These are phyloP conservation scores for Dactylis glomerata DNA, from an alignment of 176 grass and related monocot species.

Conservation along the genomic window DNA sequence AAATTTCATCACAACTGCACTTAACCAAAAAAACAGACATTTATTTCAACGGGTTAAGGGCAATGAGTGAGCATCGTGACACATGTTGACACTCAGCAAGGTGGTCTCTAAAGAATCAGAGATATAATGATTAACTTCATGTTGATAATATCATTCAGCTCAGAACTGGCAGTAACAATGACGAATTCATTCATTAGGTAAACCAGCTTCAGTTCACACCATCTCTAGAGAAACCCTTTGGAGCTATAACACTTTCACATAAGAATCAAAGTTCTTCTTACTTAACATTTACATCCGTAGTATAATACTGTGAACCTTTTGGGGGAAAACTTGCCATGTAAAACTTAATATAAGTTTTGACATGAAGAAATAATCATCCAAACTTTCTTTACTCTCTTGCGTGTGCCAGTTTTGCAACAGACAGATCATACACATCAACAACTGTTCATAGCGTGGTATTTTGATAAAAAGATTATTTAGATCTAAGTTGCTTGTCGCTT, in stretches of 20 bases:
- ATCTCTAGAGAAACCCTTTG: slow-evolving; percentile 37
- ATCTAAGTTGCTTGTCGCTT: neutral
- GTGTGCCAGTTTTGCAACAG: too few relatives aligned
- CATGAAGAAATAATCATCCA: neutral
- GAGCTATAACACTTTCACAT: slow-evolving; percentile 40
- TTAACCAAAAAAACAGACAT: too few relatives aligned
- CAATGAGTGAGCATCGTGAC: too few relatives aligned
- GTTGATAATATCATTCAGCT: slow-evolving; percentile 52
- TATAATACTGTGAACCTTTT: slow-evolving; percentile 32
- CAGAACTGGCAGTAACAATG: slow-evolving; percentile 44
- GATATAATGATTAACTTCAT: slow-evolving; percentile 34
- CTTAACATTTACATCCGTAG: slow-evolving; percentile 26
- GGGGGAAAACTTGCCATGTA: neutral
- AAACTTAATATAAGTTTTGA: neutral
- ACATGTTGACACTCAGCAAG: too few relatives aligned
- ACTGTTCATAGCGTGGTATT: neutral
- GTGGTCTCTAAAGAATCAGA: slow-evolving; percentile 52
- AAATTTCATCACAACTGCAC: too few relatives aligned
- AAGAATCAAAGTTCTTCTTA: slow-evolving; percentile 53
- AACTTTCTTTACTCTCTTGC: too few relatives aligned
- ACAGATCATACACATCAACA: too few relatives aligned
- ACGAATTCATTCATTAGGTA: slow-evolving; percentile 54
- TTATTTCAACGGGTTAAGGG: too few relatives aligned
- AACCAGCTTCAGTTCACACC: slow-evolving; percentile 27
- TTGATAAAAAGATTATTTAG: neutral